phyloP scores from a whole-genome alignment of 2,329 filamentous ascomycete genomes.

The Ophiostoma novo-ulmi region DNA sequence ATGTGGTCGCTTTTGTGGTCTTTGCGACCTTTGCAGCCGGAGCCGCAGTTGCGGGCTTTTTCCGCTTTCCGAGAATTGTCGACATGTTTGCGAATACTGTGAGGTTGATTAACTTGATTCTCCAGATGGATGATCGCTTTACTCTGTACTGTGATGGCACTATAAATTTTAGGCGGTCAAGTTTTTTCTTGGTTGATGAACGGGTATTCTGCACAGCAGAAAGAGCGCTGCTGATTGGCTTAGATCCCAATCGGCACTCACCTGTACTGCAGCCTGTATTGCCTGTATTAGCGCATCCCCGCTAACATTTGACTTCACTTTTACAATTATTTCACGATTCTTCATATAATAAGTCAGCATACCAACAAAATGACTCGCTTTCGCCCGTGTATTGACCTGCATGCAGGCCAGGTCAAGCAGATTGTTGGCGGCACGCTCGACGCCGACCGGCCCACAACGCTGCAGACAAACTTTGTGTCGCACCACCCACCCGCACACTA shows the following conservation, averaged over 20 bases:
- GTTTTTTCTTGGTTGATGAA: background rate
- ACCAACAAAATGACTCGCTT: constrained; percentile 70
- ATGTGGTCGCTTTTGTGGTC: background rate
- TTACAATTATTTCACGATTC: background rate
- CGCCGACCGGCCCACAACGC: constrained; percentile 50
- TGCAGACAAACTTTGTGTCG: constrained; percentile 92
- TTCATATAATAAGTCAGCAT: background rate
- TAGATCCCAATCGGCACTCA: background rate
- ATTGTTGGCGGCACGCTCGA: constrained; percentile 93
- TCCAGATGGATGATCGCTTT: background rate
- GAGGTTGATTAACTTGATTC: background rate
- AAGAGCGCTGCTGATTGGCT: background rate
- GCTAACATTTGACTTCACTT: background rate
- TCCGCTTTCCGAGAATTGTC: constrained; percentile 48
- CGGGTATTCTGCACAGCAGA: background rate
- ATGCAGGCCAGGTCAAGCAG: constrained; percentile 96
- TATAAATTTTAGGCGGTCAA: constrained; percentile 20
- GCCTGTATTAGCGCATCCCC: background rate
- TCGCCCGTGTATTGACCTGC: constrained; percentile 92
- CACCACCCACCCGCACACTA: constrained; percentile 76
- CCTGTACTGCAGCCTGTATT: background rate
- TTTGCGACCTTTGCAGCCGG: constrained; percentile 43
- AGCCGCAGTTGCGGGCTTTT: constrained; percentile 34
- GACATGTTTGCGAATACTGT: constrained; percentile 35
- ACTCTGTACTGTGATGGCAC: background rate